Conservation (phyloP, 805 yeast genomes). For the Saccharomycopsis sp. region DNA sequence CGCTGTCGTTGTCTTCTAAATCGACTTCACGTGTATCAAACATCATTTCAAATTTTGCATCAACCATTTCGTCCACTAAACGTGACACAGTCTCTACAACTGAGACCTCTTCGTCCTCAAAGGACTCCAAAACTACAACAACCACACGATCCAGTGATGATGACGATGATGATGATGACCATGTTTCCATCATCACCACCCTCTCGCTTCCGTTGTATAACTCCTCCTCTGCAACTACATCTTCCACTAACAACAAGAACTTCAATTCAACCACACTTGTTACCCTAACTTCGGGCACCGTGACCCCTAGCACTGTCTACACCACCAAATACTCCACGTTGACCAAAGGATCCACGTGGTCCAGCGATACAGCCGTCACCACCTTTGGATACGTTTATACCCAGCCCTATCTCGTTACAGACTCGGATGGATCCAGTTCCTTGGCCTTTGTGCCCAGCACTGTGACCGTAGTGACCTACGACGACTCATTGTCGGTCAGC, state of each 20-base stretch:
- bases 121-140: neutral
- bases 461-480: conserved; percentile 18
- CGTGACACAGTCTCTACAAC: neutral
- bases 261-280: neutral
- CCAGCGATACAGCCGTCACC: neutral
- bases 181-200: conserved; percentile 17
- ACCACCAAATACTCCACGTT: conserved; percentile 9
- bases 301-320: neutral
- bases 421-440: conserved; percentile 3
- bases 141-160: neutral
- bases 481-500: conserved; percentile 8
- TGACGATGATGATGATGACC: neutral
- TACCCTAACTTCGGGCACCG: neutral
- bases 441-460: conserved; percentile 17
- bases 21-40: neutral
- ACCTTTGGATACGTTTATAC: conserved; percentile 21
- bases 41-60: neutral
- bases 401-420: conserved; percentile 17
- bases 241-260: neutral
- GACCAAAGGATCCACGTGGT: neutral
- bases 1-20: neutral
- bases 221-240: neutral
- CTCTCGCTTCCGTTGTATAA: conserved; percentile 8
- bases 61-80: neutral
- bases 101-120: neutral